Conservation (phyloP, 202 grass and related monocot species). For the Setaria viridis region DNA sequence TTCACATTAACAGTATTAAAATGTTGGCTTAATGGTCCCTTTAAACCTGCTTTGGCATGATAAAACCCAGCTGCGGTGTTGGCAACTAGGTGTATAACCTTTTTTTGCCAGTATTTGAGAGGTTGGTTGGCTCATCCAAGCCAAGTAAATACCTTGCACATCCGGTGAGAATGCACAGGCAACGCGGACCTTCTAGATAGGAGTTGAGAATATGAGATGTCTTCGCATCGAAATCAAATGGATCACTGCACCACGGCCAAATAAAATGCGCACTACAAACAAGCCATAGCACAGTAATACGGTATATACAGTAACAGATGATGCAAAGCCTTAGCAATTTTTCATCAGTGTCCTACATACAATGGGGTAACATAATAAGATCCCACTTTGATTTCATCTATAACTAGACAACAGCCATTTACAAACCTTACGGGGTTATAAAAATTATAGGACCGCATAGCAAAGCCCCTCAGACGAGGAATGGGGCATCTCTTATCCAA, state of each 20-base stretch:
- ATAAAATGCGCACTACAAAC: neutral
- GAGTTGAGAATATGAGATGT: neutral
- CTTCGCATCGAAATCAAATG: neutral
- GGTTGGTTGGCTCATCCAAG: too few species aligned
- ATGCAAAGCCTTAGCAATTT: conserved; percentile 25
- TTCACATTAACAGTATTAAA: neutral
- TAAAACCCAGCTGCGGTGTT: neutral
- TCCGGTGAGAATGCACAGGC: neutral
- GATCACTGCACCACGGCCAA: neutral
- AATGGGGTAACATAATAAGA: conserved; percentile 20
- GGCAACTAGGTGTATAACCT: neutral
- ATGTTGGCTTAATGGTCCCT: neutral
- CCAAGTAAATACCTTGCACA: too few species aligned
- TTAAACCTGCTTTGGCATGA: neutral
- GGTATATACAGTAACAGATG: neutral
- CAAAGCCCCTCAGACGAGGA: neutral
- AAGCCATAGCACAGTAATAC: neutral
- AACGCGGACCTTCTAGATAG: too few species aligned
- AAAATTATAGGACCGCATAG: conserved; percentile 24
- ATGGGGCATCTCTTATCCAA: conserved; percentile 40
- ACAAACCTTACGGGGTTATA: conserved; percentile 38
- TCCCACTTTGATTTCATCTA: conserved; percentile 40
- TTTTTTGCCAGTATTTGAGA: neutral
- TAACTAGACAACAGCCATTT: conserved; percentile 53
- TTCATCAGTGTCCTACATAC: conserved; percentile 52